These are phyloP conservation scores for Cladosporium cucumerinum DNA, from an alignment of 2,329 filamentous ascomycete species.

Conservation along the genomic window DNA sequence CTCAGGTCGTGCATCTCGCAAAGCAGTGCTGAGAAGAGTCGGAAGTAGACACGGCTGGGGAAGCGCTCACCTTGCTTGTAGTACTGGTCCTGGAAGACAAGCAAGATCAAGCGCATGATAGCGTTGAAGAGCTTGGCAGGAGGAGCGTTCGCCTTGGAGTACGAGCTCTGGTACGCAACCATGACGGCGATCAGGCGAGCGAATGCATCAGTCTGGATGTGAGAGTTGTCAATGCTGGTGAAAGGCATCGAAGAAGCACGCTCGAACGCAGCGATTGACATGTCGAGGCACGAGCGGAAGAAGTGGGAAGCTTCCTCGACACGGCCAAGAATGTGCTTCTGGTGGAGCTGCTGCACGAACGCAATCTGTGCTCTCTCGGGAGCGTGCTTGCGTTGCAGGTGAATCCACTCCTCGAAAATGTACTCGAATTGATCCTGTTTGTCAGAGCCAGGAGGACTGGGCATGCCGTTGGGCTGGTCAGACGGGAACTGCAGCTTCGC, in stretches of 20 bases:
- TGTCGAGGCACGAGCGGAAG: slow-evolving; percentile 75
- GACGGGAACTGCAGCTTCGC: slow-evolving; percentile 57
- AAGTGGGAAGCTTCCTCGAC: slow-evolving; percentile 77
- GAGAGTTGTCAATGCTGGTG: slow-evolving; percentile 59
- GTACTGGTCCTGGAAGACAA: slow-evolving; percentile 84
- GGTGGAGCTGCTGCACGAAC: slow-evolving; percentile 82
- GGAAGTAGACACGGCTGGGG: slow-evolving; percentile 86
- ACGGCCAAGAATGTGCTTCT: slow-evolving; percentile 66
- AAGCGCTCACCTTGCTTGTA: slow-evolving; percentile 75
- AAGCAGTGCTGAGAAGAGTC: slow-evolving; percentile 79
- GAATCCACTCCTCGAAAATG: slow-evolving; percentile 92
- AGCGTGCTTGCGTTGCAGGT: slow-evolving; percentile 72
- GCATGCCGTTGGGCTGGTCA: slow-evolving; percentile 54
- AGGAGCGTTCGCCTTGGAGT: slow-evolving; percentile 7
- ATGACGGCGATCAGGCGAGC: slow-evolving; percentile 76
- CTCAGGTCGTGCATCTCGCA: slow-evolving; percentile 58
- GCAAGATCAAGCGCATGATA: slow-evolving; percentile 55
- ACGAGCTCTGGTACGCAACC: slow-evolving; percentile 61
- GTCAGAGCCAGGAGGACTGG: slow-evolving; percentile 55
- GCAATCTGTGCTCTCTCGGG: slow-evolving; percentile 68
- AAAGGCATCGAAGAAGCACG: slow-evolving; percentile 59
- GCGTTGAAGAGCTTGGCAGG: slow-evolving; percentile 15
- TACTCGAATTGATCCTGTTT: slow-evolving; percentile 87
- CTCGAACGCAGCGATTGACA: slow-evolving; percentile 75
- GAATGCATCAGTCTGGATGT: slow-evolving; percentile 71